A percentile compares a stretch with the other conserved stretches of the same genome.
Evolutionary conservation across 176 grass and related monocot genomes (phyloP).

Genomic region (Eleusine indica): DNA sequence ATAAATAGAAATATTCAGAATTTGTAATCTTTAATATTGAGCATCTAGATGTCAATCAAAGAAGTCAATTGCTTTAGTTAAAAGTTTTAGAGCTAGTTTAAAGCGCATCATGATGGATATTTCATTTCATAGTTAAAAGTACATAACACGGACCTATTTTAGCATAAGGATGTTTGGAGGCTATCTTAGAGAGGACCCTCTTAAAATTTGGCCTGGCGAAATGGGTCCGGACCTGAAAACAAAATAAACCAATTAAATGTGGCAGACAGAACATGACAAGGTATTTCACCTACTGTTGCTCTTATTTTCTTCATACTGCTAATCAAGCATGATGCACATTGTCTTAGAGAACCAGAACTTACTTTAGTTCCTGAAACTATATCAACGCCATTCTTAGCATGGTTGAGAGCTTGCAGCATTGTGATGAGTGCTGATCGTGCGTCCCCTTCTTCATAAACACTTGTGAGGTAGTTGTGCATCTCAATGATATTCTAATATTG

Average conservation of each 20-base stretch:
- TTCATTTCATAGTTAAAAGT: not conserved
- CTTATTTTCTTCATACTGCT: not conserved
- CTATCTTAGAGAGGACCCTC: constrained; percentile 76
- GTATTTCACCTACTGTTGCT: not conserved
- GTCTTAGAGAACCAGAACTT: constrained; percentile 25
- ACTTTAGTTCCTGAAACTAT: constrained; percentile 81
- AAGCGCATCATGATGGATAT: not conserved
- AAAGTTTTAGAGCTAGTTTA: not conserved
- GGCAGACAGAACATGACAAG: not conserved
- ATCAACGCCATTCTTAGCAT: constrained; percentile 82
- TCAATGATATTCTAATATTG: constrained; percentile 66
- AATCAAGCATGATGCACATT: not conserved
- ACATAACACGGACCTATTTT: constrained; percentile 69
- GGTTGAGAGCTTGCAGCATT: constrained; percentile 78
- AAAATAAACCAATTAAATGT: not conserved
- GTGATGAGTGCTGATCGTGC: constrained; percentile 82
- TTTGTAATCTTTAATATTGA: not conserved
- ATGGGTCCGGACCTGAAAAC: constrained; percentile 72
- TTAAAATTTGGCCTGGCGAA: constrained; percentile 96
- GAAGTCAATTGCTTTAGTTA: constrained; percentile 12
- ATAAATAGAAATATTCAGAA: not conserved
- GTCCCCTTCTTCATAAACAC: constrained; percentile 88
- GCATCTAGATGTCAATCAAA: not conserved
- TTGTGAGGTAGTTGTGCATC: constrained; percentile 93
- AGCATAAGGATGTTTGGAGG: constrained; percentile 72